Evolutionary conservation across 2,329 filamentous ascomycete species (phyloP), one percentile per base, ranked within the genome.

Genomic region (Fusarium chlamydosporum): DNA sequence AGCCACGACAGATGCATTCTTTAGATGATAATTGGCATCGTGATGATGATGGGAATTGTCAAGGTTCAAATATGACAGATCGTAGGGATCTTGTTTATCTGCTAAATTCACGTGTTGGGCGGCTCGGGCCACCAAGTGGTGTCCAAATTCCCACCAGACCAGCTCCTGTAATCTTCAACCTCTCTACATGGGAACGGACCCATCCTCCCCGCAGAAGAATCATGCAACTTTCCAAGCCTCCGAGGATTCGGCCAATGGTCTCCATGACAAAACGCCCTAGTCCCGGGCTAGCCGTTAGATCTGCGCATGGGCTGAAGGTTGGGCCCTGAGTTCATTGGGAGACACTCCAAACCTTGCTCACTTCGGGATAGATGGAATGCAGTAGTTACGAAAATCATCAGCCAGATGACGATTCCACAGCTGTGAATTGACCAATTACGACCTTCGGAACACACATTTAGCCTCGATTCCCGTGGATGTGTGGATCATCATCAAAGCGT

Each of bases 1-100:
- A 55, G 26, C 46, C 37, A 33, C 40, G 52, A 27, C 34, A 55
- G 7, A 62, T 55, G 20, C 59, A 61, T 62, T 51, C 27, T n/a
- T 33, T 6, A 38, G 34, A 51, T 18, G 12, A 16, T 15, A 1
- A 29, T 51, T 29, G 7, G 10, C 47, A 51, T 40, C 5, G 6
- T 13, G 10, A 34, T 27, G 13, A 27, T 16, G 9, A n/a, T 12
- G 23, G 23, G 34, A 26, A 41, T 18, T 31, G 41, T 15, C 9
- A 27, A 12, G 16, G 6, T 38, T 51, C 7, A 27, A 51, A 40
- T 20, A 40, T 38, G 47, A 51, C 23, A 27, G 47, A 51, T 51
- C 47, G 33, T 13, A 11, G 31, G 11, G 18, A 23, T 35, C 5
- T 23, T 34, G 26, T 33, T 48, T 48, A 35, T 35, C 31, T 26